Evolutionary conservation across 331 rosid genomes (phyloP), one percentile per base, ranked within the genome.

Genomic region (Malus hybrid): DNA sequence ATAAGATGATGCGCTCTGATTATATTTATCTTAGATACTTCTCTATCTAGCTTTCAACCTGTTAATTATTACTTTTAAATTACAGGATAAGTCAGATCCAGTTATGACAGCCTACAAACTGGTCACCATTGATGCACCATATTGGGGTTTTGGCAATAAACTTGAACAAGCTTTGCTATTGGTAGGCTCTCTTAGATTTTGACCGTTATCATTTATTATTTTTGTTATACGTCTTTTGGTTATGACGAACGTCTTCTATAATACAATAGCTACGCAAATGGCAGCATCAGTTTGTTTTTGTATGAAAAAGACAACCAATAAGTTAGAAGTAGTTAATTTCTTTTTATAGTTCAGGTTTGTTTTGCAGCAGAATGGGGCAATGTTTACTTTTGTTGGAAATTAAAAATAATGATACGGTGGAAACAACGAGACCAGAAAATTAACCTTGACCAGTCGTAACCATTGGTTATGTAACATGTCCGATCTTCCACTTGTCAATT

Each of bases 71-170:
- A 53, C n/a, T 12, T 14, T 7, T 13, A 24, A 72, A 30, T 52
- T 75, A 10, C 85, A 84, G 85, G 66, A 81, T 32, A 65, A 44
- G 29, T 71, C 77, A 4, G 20, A 75, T 78, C 88, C 88, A 60
- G 81, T 78, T 72, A 81, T 81, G 85, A 84, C 88, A 6, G 87
- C 87, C 46, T 84, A 84, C 76, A 84, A 84, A 56, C 73, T 84
- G 85, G 85, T 84, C 60, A 84, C 85, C n/a, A 30, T 84, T 18
- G 88, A 84, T 75, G 88, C 83, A 39, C 88, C 88, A 22, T 81
- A 84, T 67, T 84, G 88, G 88, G 88, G 88, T 34, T 84, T 84
- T 63, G 88, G 88, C 57, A 60, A 61, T 76, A 84, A 70, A 60
- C 77, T 84, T 22, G 88, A 84, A 62, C 85, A 81, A 72, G 83